Conservation (phyloP, 352 stramenopile species). For the Aphanomyces invadans region DNA sequence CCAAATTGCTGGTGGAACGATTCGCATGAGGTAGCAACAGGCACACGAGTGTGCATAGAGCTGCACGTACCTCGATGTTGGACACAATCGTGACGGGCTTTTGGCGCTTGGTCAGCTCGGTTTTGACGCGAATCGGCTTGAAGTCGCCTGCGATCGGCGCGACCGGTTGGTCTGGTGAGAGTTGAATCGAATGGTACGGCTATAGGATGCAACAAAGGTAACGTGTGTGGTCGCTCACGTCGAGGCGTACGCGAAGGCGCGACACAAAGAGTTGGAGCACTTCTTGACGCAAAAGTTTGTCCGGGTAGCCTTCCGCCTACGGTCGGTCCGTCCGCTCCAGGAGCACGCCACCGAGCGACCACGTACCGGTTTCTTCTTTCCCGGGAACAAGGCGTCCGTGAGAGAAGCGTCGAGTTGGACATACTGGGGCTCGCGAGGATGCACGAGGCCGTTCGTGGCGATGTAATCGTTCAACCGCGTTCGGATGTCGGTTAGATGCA, state of each 20-base stretch:
- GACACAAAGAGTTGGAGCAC: conserved; percentile 5
- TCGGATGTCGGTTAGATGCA: conserved; percentile 40
- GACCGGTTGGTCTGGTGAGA: conserved; percentile 60
- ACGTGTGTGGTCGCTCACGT: background rate
- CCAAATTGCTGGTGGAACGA: conserved; percentile 47
- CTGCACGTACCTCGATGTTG: conserved; percentile 40
- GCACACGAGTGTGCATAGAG: too few species aligned
- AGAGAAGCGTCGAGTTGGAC: conserved; percentile 53
- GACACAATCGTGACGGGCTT: conserved; percentile 59
- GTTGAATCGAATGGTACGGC: conserved; percentile 53
- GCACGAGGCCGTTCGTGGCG: conserved; percentile 43
- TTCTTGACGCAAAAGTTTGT: conserved; percentile 12
- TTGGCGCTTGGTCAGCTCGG: conserved; percentile 60
- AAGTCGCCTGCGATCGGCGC: conserved; percentile 51
- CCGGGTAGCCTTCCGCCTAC: conserved; percentile 13
- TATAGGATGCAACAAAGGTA: background rate
- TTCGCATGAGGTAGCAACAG: too few species aligned
- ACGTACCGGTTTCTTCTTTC: conserved; percentile 39
- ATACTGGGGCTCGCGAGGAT: conserved; percentile 56
- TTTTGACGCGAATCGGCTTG: conserved; percentile 55
- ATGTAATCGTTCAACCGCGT: conserved; percentile 58
- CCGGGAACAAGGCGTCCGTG: conserved; percentile 58
- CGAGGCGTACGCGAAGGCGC: conserved; percentile 1
- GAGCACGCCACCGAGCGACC: background rate
- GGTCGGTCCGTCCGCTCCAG: background rate